Base-by-base conservation (phyloP, 768 basidiomycete species). In the Agrocybe chaxingu region DNA sequence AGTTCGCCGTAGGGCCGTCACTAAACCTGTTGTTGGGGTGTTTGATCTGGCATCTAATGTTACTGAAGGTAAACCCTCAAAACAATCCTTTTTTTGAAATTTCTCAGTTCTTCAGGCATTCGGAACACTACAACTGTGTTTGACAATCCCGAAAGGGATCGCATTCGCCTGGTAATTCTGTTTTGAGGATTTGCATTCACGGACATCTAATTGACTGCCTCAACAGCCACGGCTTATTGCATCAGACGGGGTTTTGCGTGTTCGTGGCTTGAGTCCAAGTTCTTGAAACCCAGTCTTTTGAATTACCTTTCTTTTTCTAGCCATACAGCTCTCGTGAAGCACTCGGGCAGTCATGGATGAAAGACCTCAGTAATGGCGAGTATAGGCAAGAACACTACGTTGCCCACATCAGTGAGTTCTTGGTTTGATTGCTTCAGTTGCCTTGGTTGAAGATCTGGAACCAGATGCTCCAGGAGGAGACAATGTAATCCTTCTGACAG, bases 71-170 rank as follows among this genome's bases (percentile, higher is more conserved):
- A 53, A 39, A 57, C 40, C 32, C 18, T 36, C 32, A 37, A n/a
- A n/a, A 34, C 6, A 1, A 46, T 44, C 48, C 29, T 32, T 43
- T 41, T 1, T 4, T 13, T 13, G 39, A 8, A 44, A 12, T 42
- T 12, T 30, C 39, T 10, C 42, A 42, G 8, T 39, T 41, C 19
- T 36, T 2, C 30, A 93, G 92, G 96, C 24, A 96, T 99, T 55
- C 85, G 97, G 40, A 99, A 99, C 61, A 99, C 97, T 0, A 98
- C 97, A 0, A 98, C 94, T 2, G 96, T 98, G 2, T 99, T 98
- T 54, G 97, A 98, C 65, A 89, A 83, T 54, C 87, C 89, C 9
- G 87, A 87, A 32, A 78, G 94, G 48, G 96, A 98, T 61, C 85
- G 95, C 13, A 81, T 89, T 38, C 78, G 97, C 62, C 70, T 89